phyloP scores from a whole-genome alignment of 2,329 filamentous ascomycete species.

The Podosphaera xanthii region DNA sequence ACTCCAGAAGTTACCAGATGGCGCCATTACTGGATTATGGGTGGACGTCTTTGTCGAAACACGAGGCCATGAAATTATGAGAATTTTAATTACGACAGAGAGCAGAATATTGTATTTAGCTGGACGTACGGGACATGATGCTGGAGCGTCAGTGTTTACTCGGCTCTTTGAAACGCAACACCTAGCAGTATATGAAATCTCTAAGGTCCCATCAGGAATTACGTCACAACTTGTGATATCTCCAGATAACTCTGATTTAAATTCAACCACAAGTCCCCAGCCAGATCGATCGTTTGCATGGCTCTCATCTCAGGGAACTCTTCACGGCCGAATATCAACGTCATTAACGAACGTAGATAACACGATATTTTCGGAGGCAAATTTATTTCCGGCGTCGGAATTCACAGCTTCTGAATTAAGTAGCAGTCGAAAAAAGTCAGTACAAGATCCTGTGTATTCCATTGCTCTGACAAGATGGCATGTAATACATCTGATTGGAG shows the following conservation, averaged over 20 bases:
- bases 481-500: conserved; percentile 61
- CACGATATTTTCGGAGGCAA: conserved; percentile 57
- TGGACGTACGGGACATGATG: conserved; percentile 49
- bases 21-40: conserved; percentile 67
- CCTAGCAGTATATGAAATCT: conserved; percentile 51
- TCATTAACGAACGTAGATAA: conserved; percentile 34
- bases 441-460: conserved; percentile 52
- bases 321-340: conserved; percentile 58
- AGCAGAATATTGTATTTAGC: conserved; percentile 59
- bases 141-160: conserved; percentile 65
- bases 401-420: conserved; percentile 46
- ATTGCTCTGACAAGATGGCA: conserved; percentile 88
- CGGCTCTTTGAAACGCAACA: conserved; percentile 74
- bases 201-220: conserved; percentile 32
- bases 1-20: conserved; percentile 63
- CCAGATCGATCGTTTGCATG: conserved; percentile 66
- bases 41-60: conserved; percentile 43
- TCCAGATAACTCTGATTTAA: conserved; percentile 37
- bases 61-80: conserved; percentile 41
- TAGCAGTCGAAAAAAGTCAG: conserved; percentile 39
- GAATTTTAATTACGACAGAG: conserved; percentile 62
- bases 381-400: conserved; percentile 50
- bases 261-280: conserved; percentile 29
- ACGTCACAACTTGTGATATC: conserved; percentile 52
- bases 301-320: conserved; percentile 70